Evolutionary conservation across 768 basidiomycete genomes (phyloP).

Genomic region (Auricularia cornea): DNA sequence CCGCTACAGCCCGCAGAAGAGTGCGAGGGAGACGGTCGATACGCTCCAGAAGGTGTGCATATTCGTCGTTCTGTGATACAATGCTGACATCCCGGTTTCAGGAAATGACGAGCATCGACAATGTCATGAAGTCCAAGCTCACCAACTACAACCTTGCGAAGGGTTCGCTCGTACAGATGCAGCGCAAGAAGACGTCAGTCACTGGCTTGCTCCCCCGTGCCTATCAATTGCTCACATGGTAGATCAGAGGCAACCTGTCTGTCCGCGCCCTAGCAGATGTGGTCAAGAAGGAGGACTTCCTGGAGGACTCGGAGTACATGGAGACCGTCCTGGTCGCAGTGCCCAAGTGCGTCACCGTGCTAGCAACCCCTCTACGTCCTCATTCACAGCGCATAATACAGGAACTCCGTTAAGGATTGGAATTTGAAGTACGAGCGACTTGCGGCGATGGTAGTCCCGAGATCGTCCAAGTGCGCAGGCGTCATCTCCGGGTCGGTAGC

Average conservation of each 20-base stretch:
- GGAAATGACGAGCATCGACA: constrained; percentile 95
- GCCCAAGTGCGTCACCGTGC: constrained; percentile 57
- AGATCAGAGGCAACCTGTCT: constrained; percentile 82
- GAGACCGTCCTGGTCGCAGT: constrained; percentile 91
- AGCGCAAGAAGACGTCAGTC: constrained; percentile 87
- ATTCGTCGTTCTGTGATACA: neutral
- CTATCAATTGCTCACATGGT: neutral
- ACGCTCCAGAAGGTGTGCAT: constrained; percentile 66
- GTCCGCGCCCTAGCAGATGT: constrained; percentile 79
- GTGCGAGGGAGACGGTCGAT: constrained; percentile 79
- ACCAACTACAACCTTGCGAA: constrained; percentile 92
- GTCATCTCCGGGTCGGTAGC: constrained; percentile 6
- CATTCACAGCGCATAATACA: constrained; percentile 21
- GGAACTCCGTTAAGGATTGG: constrained; percentile 84
- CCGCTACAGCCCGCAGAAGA: constrained; percentile 76
- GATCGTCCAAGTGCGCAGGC: constrained; percentile 68
- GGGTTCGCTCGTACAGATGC: constrained; percentile 83
- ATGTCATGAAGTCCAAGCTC: constrained; percentile 84
- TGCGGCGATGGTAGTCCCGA: constrained; percentile 83
- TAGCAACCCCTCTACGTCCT: neutral
- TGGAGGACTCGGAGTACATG: constrained; percentile 87
- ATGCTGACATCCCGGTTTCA: constrained; percentile 22
- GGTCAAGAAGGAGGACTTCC: constrained; percentile 71
- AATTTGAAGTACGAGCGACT: constrained; percentile 81
- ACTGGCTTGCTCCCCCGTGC: constrained; percentile 6